These are phyloP conservation scores for Chamaecrista fasciculata DNA, from an alignment of 306 rosid species.

Conservation along the genomic window DNA sequence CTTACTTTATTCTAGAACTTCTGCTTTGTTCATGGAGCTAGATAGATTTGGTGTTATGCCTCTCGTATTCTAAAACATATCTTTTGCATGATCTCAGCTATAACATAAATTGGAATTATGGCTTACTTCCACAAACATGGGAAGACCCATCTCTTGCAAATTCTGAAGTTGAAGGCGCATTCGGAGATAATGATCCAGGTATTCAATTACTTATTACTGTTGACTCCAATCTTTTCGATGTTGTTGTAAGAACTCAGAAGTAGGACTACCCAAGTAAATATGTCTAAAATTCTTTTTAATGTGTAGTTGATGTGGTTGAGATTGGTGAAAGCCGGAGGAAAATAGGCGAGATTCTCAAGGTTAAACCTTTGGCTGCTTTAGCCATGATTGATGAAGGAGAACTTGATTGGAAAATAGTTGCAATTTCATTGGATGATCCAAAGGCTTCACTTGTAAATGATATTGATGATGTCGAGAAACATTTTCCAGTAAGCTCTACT, in stretches of 20 bases:
- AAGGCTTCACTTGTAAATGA: slow-evolving; percentile 83
- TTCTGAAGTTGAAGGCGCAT: slow-evolving; percentile 69
- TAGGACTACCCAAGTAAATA: not conserved
- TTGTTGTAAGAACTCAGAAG: not conserved
- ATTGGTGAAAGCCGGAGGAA: slow-evolving; percentile 65
- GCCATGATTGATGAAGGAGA: slow-evolving; percentile 99
- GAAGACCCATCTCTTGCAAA: slow-evolving; percentile 76
- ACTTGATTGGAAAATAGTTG: slow-evolving; percentile 98
- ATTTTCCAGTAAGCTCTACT: slow-evolving; percentile 73
- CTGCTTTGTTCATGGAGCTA: slow-evolving; percentile 23
- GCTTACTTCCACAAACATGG: slow-evolving; percentile 86
- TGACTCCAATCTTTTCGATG: not conserved
- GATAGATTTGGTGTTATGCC: not conserved
- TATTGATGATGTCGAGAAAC: slow-evolving; percentile 82
- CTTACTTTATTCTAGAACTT: slow-evolving; percentile 2
- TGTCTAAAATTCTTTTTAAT: not conserved
- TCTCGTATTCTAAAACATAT: slow-evolving; percentile 20
- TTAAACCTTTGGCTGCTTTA: slow-evolving; percentile 91
- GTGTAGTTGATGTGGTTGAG: slow-evolving; percentile 78
- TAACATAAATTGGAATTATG: slow-evolving; percentile 76
- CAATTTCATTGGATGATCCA: slow-evolving; percentile 93
- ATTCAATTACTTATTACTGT: not conserved
- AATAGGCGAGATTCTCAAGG: slow-evolving; percentile 66
- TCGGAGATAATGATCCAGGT: slow-evolving; percentile 87
- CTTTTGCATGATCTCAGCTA: slow-evolving; percentile 40